Evolutionary conservation across 768 basidiomycete species (phyloP), one percentile per base, ranked within the genome.

Genomic region (Nidularia pulvinata): DNA sequence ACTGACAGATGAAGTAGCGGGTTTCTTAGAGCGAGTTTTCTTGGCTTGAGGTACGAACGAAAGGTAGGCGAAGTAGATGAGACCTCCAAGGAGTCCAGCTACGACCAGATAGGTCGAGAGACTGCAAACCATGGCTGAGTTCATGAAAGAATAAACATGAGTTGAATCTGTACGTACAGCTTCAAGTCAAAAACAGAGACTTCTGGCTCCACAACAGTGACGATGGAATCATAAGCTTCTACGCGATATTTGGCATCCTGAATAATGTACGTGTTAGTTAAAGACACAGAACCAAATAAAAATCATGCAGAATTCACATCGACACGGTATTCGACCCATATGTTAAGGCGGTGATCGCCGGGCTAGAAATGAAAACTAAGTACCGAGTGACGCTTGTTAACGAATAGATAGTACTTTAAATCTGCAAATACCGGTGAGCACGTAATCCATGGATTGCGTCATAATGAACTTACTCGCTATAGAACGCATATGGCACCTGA

Each of bases 181-280:
- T 91, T 88, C 62, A 87, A 76, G 68, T 94, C 92, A 58, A 93
- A 84, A 65, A 87, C 77, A 32, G 90, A 90, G 37, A 81, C 63
- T 54, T 88, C 86, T 14, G 92, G 90, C 64, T 94, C 91, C 36
- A 93, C 89, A 34, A 94, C 75, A 6, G 84, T 86, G 48, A 94
- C 81, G 48, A 92, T 75, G 0, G 86, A 84, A 59, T 93, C 89
- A 61, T 84, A 92, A 0, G 85, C 91, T 3, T 78, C 74, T 44
- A 86, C 77, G n/a, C 81, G 88, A 63, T 80, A 80, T 52, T 70
- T 81, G 46, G 78, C 65, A 44, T 77, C 81, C 88, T 91, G 55
- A 9, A 37, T 7, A 37, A 34, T 58, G 45, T 32, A 19, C 11
- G 32, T 16, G 16, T 48, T 44, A 22, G n/a, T 48, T 46, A 32